Evolutionary conservation across 2,329 filamentous ascomycete genomes (phyloP), one percentile per base, ranked within the genome.

Genomic region (Bipolaris zeicola): DNA sequence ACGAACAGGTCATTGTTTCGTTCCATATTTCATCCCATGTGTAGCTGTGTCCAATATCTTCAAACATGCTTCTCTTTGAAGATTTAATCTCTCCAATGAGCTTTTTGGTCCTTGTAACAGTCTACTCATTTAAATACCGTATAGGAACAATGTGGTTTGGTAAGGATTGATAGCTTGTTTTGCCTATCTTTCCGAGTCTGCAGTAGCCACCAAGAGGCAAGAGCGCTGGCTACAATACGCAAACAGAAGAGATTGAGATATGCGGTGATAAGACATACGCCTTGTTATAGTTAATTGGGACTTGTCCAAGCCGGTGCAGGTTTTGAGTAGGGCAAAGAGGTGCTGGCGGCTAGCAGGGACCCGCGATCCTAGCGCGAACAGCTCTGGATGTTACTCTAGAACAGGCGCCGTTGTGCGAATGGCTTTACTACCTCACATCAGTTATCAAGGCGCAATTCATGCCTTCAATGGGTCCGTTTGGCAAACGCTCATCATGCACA

Each of bases 301-400:
- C 14, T n/a, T 31, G 10, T 31, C 10, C 8, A 11, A 3, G 1
- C 7, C 1, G 26, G 28, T 31, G 20, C 6, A 41, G 38, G 38
- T 14, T 24, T 14, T 6, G 13, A 22, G 10, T 18, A 41, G 20
- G 11, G 13, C 14, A 6, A 11, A 44, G 16, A 13, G 42, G 28
- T 2, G 42, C n/a, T 33, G 28, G 14, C 18, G 37, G 4, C 37
- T 38, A 18, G 37, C 16, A 38, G 10, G 37, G 37, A 20, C 16
- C 16, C 22, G 10, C 24, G 20, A 24, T 54, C 6, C 47, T 54
- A 54, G 52, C 38, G 45, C 22, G 44, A 49, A 46, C 50, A 46
- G 41, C 50, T 20, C 20, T 34, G 28, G 20, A 46, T 5, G 51
- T 50, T 46, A 33, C 28, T 3, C 16, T 24, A 18, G 8, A 46